A percentile compares a stretch with the other conserved stretches of the same genome.
These are phyloP conservation scores for Diaporthe capsici DNA, from an alignment of 2,329 filamentous ascomycete genomes.

Conservation along the genomic window DNA sequence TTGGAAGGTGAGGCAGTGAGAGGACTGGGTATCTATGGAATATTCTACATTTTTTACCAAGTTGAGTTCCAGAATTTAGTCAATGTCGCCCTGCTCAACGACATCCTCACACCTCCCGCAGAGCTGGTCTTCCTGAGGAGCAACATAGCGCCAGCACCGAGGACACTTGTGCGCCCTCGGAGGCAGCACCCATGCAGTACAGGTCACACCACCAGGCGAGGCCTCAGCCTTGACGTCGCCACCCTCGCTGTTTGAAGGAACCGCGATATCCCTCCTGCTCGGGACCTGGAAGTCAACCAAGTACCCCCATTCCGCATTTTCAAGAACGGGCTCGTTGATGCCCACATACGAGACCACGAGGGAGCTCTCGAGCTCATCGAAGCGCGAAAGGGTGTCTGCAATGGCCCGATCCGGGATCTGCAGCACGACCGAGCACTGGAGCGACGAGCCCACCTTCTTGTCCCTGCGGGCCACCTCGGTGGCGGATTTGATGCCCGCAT, in stretches of 20 bases:
- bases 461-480: conserved; percentile 80
- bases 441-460: conserved; percentile 83
- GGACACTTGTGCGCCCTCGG: conserved; percentile 78
- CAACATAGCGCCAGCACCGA: conserved; percentile 90
- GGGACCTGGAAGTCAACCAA: conserved; percentile 58
- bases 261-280: neutral
- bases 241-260: neutral
- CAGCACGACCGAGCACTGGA: conserved; percentile 81
- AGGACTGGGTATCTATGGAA: conserved; percentile 28
- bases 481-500: conserved; percentile 79
- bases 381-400: conserved; percentile 54
- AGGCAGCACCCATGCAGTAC: conserved; percentile 61
- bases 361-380: conserved; percentile 71
- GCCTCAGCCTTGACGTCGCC: neutral
- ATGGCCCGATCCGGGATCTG: conserved; percentile 56
- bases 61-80: no score
- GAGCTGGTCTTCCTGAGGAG: conserved; percentile 74
- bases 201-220: conserved; percentile 48
- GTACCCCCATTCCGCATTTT: conserved; percentile 57
- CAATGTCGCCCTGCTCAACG: conserved; percentile 55
- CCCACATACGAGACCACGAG: conserved; percentile 79
- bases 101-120: conserved; percentile 82
- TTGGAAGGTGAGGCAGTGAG: neutral
- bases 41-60: neutral
- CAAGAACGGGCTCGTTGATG: conserved; percentile 55